A percentile compares a stretch with the other conserved stretches of the same genome.
phyloP scores from a whole-genome alignment of 192 early-diverging fungal species.

The Rhizoclosmatium globosum region DNA sequence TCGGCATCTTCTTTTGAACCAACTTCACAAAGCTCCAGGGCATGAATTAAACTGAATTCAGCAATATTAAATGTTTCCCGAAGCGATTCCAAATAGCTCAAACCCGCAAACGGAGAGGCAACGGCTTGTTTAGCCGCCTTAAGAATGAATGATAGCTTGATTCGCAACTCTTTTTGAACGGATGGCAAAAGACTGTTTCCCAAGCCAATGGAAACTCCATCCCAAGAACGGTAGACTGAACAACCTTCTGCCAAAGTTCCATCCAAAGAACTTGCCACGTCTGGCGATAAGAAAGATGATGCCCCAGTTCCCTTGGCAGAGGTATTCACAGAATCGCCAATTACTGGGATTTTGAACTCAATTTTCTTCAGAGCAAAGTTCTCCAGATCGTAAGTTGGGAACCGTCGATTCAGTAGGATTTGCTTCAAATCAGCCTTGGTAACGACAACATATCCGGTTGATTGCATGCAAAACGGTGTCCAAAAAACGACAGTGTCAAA shows the following conservation, averaged over 20 bases:
- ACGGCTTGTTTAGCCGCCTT: not conserved
- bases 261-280: not conserved
- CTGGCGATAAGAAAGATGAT: not conserved
- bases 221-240: constrained; percentile 3
- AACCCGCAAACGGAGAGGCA: constrained; percentile 21
- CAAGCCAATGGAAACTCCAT: constrained; percentile 20
- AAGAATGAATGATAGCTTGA: constrained; percentile 25
- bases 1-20: constrained; percentile 29
- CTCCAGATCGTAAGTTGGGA: not conserved
- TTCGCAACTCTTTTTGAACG: constrained; percentile 25
- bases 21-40: constrained; percentile 33
- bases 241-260: constrained; percentile 33
- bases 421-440: constrained; percentile 2
- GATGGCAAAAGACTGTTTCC: not conserved
- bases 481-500: constrained; percentile 33
- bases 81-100: constrained; percentile 20
- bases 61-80: constrained; percentile 3
- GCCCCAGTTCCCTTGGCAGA: not conserved
- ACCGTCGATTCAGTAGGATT: not conserved
- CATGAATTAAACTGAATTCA: constrained; percentile 28
- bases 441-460: not conserved
- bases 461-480: constrained; percentile 35
- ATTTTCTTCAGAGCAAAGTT: not conserved
- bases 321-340: not conserved
- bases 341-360: not conserved